Percentiles rank a stretch among this genome's conserved stretches.
These are phyloP conservation scores for Fermentozyma sake DNA, from an alignment of 1,139 yeast species.

Conservation along the genomic window DNA sequence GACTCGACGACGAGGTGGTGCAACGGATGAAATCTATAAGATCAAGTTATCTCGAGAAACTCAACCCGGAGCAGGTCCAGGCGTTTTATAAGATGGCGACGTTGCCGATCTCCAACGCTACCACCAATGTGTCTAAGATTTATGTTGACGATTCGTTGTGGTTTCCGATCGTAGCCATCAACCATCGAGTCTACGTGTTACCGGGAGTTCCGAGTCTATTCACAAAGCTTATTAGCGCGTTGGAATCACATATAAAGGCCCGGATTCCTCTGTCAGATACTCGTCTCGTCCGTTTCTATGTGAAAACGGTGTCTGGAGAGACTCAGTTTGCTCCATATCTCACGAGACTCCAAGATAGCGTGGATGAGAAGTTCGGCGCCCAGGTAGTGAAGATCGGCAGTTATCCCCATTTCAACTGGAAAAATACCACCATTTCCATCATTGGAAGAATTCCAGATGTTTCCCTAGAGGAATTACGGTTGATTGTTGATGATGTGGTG, in stretches of 20 bases:
- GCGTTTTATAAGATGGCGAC: conserved; percentile 80
- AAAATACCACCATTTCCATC: conserved; percentile 66
- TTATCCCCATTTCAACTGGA: conserved; percentile 70
- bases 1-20: conserved; percentile 54
- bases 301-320: conserved; percentile 59
- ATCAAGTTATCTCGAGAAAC: conserved; percentile 31
- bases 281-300: conserved; percentile 45
- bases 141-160: conserved; percentile 59
- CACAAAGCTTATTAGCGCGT: conserved; percentile 39
- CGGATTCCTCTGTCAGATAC: conserved; percentile 25
- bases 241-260: conserved; percentile 21
- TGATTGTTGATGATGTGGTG: conserved; percentile 44
- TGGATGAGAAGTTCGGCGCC: conserved; percentile 29
- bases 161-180: conserved; percentile 77
- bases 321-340: conserved; percentile 67
- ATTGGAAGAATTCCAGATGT: conserved; percentile 44
- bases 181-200: conserved; percentile 58
- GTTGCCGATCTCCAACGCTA: conserved; percentile 45
- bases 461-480: conserved; percentile 25
- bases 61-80: conserved; percentile 42
- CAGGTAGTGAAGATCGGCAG: conserved; percentile 66
- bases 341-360: conserved; percentile 45
- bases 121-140: conserved; percentile 38
- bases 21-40: conserved; percentile 53
- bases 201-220: conserved; percentile 85